phyloP scores from a whole-genome alignment of 2,329 filamentous ascomycete genomes.

The Hypoxylon rubiginosum region DNA sequence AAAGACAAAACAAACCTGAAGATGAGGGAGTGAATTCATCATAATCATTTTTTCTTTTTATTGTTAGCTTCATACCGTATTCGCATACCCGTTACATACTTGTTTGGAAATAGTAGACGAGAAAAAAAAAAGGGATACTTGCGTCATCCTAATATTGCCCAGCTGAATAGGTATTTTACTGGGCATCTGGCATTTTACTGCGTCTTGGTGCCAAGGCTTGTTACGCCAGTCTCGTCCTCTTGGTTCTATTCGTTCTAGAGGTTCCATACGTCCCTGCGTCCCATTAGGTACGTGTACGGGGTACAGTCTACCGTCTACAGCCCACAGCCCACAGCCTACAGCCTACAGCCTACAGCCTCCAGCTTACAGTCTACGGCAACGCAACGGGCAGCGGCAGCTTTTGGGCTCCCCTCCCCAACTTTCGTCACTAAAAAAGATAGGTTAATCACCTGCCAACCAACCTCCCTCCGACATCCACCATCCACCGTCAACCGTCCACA shows the following conservation, averaged over 20 bases:
- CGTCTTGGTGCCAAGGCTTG: conserved; percentile 33
- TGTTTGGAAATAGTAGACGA: background rate
- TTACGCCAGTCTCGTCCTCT: conserved; percentile 30
- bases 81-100: background rate
- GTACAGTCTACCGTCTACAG: no score
- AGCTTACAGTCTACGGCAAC: conserved; percentile 2
- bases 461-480: conserved; percentile 10
- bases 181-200: no score
- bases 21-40: background rate
- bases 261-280: conserved; percentile 2
- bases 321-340: no score
- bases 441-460: conserved; percentile 26
- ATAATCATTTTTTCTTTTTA: background rate
- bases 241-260: conserved; percentile 3
- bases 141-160: background rate
- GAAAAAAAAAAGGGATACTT: background rate
- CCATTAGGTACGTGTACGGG: background rate
- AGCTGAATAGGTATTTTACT: background rate
- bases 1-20: background rate
- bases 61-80: background rate
- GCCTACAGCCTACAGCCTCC: no score
- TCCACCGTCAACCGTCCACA: background rate
- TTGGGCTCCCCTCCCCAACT: conserved; percentile 38
- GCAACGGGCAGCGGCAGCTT: conserved; percentile 18
- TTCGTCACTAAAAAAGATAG: conserved; percentile 35